Evolutionary conservation across 2,329 filamentous ascomycete genomes (phyloP).

Genomic region (Drechslerella stenobrocha): DNA sequence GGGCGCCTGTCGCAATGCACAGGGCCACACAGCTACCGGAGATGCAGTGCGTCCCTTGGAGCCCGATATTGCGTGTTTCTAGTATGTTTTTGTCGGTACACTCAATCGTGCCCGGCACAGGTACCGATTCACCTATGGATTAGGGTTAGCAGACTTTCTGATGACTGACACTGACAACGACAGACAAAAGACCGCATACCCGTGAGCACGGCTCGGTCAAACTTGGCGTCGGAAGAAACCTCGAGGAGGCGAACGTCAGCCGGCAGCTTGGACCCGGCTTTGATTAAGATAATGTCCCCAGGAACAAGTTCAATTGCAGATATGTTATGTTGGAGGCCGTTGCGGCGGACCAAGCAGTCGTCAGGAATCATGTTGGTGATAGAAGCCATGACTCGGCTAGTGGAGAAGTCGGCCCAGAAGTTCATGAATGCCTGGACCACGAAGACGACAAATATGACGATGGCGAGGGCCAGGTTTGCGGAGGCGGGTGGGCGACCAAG

Average conservation of each 20-base stretch:
- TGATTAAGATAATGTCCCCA: slow-evolving; percentile 70
- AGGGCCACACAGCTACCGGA: slow-evolving; percentile 66
- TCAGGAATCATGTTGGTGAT: slow-evolving; percentile 81
- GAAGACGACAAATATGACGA: slow-evolving; percentile 72
- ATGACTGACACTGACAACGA: too few relatives aligned
- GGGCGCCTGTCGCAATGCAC: slow-evolving; percentile 72
- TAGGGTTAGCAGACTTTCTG: neutral
- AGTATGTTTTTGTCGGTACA: slow-evolving; percentile 73
- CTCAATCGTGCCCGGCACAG: slow-evolving; percentile 67
- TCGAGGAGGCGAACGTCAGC: slow-evolving; percentile 73
- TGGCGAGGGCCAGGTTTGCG: slow-evolving; percentile 73
- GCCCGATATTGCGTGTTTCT: slow-evolving; percentile 73
- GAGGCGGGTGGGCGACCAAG: slow-evolving; percentile 71
- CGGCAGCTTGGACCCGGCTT: slow-evolving; percentile 72
- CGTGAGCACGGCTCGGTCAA: slow-evolving; percentile 74
- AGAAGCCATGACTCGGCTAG: slow-evolving; percentile 74
- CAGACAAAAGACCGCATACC: slow-evolving; percentile 56
- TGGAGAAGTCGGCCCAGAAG: slow-evolving; percentile 76
- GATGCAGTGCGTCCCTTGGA: slow-evolving; percentile 78
- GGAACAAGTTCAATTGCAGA: slow-evolving; percentile 68
- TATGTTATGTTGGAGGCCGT: slow-evolving; percentile 61
- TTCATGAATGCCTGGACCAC: slow-evolving; percentile 60
- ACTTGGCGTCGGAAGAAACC: slow-evolving; percentile 69
- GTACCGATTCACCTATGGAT: slow-evolving; percentile 65
- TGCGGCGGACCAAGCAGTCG: slow-evolving; percentile 67